Base-by-base conservation (phyloP, 2,329 filamentous ascomycete genomes). In the Chaetomium olivaceum region DNA sequence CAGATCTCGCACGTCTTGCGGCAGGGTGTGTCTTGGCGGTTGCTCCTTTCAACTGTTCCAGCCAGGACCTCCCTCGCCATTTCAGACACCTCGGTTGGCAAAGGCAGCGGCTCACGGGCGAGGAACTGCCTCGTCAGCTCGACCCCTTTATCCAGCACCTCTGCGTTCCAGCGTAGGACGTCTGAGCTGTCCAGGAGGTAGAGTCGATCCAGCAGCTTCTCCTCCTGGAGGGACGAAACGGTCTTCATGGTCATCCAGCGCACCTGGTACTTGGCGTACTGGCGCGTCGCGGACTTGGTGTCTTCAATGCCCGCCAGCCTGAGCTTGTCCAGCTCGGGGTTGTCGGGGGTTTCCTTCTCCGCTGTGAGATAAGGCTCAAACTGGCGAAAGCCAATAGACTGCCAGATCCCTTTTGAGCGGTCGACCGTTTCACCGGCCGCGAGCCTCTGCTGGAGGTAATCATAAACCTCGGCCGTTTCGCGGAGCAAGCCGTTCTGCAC, bases 321-420 rank as follows among this genome's bases (percentile, higher is more conserved):
- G 16, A 93, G 76, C 21, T 80, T 80, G 23, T 84, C 81, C 1
- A 91, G 77, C 4, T 85, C 80, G 66, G 73, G 61, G 50, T 69
- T 58, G 31, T 72, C 67, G 61, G 69, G 58, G 16, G 59, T 52
- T 63, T 8, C 70, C 71, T 64, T 76, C 67, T 69, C 78, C 71
- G 85, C 83, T 1, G 79, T 72, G 27, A 93, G 79, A 73, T 93
- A 97, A 0, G 86, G 83, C 64, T 91, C 85, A 74, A 98, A 90
- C 74, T 99, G 92, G 75, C 96, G 97, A 78, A 93, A 97, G 0
- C 95, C 95, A 68, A 99, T 99, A 1, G 93, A 95, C 61, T 96
- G 91, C 93, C 94, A 99, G 52, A 99, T 96, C 0, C 95, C 96
- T 61, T 89, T 87, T 1, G 86, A 91, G 69, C 87, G 83, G 73